Percentiles rank a stretch among this genome's conserved stretches.
Evolutionary conservation across 306 rosid genomes (phyloP).

Genomic region (Acacia acuminata): DNA sequence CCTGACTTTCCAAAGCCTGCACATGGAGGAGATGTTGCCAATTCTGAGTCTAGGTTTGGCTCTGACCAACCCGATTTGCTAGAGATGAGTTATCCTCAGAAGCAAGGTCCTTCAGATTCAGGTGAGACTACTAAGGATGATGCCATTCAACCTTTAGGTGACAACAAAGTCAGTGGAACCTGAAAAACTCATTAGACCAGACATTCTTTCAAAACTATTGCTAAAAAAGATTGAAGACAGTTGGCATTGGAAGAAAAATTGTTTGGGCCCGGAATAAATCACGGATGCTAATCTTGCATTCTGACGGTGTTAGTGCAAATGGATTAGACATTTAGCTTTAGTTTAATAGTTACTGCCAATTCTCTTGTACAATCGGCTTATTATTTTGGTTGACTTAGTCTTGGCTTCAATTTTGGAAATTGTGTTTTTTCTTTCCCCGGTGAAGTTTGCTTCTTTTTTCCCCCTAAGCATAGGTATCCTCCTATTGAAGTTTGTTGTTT

Average conservation of each 20-base stretch:
- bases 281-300: not conserved
- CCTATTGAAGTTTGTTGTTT: too few species aligned
- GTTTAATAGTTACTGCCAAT: not conserved
- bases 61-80: constrained; percentile 19
- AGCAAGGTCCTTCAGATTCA: constrained; percentile 28
- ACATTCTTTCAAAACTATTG: not conserved
- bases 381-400: not conserved
- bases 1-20: constrained; percentile 14
- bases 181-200: not conserved
- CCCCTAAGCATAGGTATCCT: too few species aligned
- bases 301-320: not conserved
- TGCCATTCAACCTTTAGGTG: constrained; percentile 32
- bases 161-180: not conserved
- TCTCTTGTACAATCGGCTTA: not conserved
- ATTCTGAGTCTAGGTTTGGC: constrained; percentile 26
- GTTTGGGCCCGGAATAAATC: constrained; percentile 19
- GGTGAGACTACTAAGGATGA: constrained; percentile 16
- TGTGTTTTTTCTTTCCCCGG: not conserved
- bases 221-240: not conserved
- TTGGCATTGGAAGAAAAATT: not conserved
- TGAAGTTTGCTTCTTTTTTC: not conserved
- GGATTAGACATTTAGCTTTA: not conserved
- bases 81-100: constrained; percentile 17
- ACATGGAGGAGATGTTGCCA: not conserved
- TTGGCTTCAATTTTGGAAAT: not conserved